These are phyloP conservation scores for Biscutella laevigata DNA, from an alignment of 441 rosid species.

Conservation along the genomic window DNA sequence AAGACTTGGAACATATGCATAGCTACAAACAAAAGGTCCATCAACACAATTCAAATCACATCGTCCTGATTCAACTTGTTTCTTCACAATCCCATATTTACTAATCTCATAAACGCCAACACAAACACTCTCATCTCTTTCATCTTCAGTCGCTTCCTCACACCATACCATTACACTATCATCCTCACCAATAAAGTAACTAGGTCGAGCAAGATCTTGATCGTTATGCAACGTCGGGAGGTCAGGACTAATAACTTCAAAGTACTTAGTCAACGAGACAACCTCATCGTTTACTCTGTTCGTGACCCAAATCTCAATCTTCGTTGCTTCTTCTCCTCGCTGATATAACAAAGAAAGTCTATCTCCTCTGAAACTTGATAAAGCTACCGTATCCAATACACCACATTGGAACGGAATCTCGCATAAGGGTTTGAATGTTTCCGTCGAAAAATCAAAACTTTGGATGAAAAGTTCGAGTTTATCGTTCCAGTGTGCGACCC, in stretches of 20 bases:
- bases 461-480: conserved; percentile 17
- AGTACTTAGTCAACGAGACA: conserved; percentile 14
- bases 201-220: conserved; percentile 15
- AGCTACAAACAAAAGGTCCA: conserved; percentile 1
- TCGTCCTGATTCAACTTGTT: conserved; percentile 7
- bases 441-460: conserved; percentile 8
- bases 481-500: conserved; percentile 22
- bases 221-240: conserved; percentile 22
- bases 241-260: conserved; percentile 7
- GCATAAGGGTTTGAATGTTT: conserved; percentile 13
- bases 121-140: conserved; percentile 1
- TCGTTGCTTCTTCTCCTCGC: conserved; percentile 11
- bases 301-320: conserved; percentile 23
- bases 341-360: conserved; percentile 21
- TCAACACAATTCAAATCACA: neutral
- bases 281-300: conserved; percentile 3
- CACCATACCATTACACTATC: conserved; percentile 17
- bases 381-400: conserved; percentile 15
- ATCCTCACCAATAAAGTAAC: conserved; percentile 10
- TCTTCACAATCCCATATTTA: neutral
- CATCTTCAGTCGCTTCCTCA: conserved; percentile 5
- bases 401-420: neutral
- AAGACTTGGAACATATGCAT: conserved; percentile 16
- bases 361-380: conserved; percentile 18
- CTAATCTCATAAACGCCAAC: conserved; percentile 11